Conservation (phyloP, 805 yeast genomes). For the Suhomyces sp. region DNA sequence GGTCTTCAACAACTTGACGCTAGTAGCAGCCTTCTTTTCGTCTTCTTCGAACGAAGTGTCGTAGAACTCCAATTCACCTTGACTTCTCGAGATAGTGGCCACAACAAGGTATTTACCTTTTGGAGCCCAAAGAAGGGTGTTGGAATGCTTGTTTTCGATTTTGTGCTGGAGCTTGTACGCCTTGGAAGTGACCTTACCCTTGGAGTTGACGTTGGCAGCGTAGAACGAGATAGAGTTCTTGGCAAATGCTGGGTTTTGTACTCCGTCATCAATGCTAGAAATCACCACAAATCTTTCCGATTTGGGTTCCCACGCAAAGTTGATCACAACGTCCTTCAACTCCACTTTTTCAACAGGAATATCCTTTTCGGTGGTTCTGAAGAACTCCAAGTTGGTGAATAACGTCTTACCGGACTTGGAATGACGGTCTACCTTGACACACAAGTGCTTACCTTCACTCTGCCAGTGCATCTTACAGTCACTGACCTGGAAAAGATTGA, state of each 20-base stretch:
- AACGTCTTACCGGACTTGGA: conserved; percentile 91
- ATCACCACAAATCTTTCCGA: conserved; percentile 83
- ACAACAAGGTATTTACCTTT: conserved; percentile 78
- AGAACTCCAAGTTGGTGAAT: conserved; percentile 88
- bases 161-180: conserved; percentile 59
- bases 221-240: conserved; percentile 73
- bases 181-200: conserved; percentile 46
- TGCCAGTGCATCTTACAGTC: conserved; percentile 95
- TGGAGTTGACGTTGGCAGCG: conserved; percentile 64
- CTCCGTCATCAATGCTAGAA: conserved; percentile 56
- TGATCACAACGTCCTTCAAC: conserved; percentile 80
- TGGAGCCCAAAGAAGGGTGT: conserved; percentile 85
- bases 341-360: conserved; percentile 94
- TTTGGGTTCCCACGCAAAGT: conserved; percentile 95
- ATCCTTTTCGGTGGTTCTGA: conserved; percentile 81
- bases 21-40: conserved; percentile 50
- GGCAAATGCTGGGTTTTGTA: conserved; percentile 60
- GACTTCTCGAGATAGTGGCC: conserved; percentile 45
- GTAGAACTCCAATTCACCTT: conserved; percentile 77
- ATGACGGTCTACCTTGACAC: conserved; percentile 96
- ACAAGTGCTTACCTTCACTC: conserved; percentile 72
- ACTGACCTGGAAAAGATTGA: conserved; percentile 91
- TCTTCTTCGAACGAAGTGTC: conserved; percentile 84
- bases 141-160: conserved; percentile 60
- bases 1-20: conserved; percentile 58